phyloP scores from a whole-genome alignment of 2,329 filamentous ascomycete species.

The Botrytis pseudocinerea region DNA sequence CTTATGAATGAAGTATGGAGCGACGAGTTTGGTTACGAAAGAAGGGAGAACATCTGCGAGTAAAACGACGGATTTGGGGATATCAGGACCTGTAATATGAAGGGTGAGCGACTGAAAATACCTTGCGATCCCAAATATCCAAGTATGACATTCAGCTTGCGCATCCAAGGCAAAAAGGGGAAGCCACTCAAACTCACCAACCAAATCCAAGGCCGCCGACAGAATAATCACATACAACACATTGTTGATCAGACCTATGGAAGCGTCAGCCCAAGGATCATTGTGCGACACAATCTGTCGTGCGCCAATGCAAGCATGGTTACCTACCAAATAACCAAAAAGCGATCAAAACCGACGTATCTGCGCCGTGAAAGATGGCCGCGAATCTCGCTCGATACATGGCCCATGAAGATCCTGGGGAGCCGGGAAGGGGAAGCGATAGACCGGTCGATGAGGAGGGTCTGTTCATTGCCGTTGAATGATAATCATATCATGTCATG shows the following conservation, averaged over 20 bases:
- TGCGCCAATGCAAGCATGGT: slow-evolving; percentile 8
- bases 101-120: neutral
- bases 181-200: slow-evolving; percentile 48
- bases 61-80: slow-evolving; percentile 90
- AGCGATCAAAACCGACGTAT: slow-evolving; percentile 71
- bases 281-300: neutral
- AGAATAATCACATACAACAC: slow-evolving; percentile 97
- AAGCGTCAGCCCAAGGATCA: neutral
- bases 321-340: slow-evolving; percentile 90
- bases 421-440: slow-evolving; percentile 56
- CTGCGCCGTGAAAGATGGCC: slow-evolving; percentile 63
- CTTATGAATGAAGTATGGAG: slow-evolving; percentile 90
- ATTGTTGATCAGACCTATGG: slow-evolving; percentile 87
- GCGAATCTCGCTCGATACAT: slow-evolving; percentile 66
- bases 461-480: slow-evolving; percentile 28
- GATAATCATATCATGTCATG: neutral
- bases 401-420: slow-evolving; percentile 69
- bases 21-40: slow-evolving; percentile 82
- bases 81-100: slow-evolving; percentile 52
- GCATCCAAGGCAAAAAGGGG: neutral
- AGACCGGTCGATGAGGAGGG: slow-evolving; percentile 41
- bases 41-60: slow-evolving; percentile 90
- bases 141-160: neutral
- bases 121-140: neutral
- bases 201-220: slow-evolving; percentile 90